Evolutionary conservation across 1,139 yeast genomes (phyloP), one percentile per base, ranked within the genome.

Genomic region (Kodamaea plutei): DNA sequence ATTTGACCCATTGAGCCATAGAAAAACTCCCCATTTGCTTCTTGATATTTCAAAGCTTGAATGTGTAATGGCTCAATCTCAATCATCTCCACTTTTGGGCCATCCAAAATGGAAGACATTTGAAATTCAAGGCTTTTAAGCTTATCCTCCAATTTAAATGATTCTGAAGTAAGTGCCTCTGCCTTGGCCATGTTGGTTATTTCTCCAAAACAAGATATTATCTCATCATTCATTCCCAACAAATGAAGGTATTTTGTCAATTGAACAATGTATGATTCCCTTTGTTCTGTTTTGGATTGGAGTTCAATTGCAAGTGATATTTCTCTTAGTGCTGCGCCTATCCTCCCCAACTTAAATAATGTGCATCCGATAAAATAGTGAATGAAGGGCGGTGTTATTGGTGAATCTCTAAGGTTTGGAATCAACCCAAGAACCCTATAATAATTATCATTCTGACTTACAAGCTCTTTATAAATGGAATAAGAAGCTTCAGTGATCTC

Each of bases 231-330:
- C 35, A 36, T 30, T 1, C 49, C 52, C 23, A 54, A 30, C 8
- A 35, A 29, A 8, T 43, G 38, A 26, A 58, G 52, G 13, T 47
- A 38, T 8, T 35, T 26, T 10, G 43, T 34, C 23, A 56, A 35
- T 23, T 45, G 41, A 10, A 28, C 16, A 6, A 57, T 39, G 15
- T 48, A 40, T 26, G 45, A 30, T 13, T 44, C 44, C 26, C 50
- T 38, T 14, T 44, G 47, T 5, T 25, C 27, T 1, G 36, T 31
- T 27, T 41, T 40, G 9, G 36, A 26, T 26, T 56, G 56, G 17
- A 44, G 31, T 34, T 60, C 66, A 7, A 58, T 50, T 1, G 56
- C 47, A 9, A 59, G 23, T 1, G 61, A 48, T 11, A 56, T 33
- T 32, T 57, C 56, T 18, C 64, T 35, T 11, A 58, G 38, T 0